These are phyloP conservation scores for Serendipita sp. DNA, from an alignment of 768 basidiomycete genomes.

Conservation along the genomic window DNA sequence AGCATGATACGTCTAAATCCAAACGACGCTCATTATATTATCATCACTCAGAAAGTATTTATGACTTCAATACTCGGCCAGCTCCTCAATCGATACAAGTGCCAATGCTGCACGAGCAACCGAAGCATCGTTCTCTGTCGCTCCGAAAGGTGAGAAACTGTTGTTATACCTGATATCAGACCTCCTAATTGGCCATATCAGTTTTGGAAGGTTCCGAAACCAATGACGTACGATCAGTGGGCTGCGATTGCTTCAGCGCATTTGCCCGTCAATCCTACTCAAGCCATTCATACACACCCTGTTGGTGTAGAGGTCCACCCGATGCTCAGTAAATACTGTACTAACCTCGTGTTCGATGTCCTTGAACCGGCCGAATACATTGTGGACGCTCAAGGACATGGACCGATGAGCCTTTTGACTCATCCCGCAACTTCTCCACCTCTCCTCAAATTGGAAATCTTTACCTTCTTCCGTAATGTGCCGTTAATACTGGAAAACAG, in stretches of 20 bases:
- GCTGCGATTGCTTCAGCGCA: background rate
- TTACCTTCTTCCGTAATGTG: background rate
- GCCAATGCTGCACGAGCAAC: background rate
- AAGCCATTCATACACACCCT: background rate
- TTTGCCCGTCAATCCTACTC: background rate
- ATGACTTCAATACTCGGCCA: background rate
- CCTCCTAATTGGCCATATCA: background rate
- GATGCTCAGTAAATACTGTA: background rate
- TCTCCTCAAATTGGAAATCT: background rate
- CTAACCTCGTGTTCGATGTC: background rate
- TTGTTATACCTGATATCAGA: background rate
- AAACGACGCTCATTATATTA: background rate
- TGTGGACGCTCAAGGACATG: background rate
- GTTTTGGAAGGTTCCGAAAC: background rate
- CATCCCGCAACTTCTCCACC: background rate
- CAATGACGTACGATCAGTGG: background rate
- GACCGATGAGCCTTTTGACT: background rate
- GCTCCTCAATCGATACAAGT: background rate
- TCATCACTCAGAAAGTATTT: background rate
- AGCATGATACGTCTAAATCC: too few species aligned
- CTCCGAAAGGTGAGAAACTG: background rate
- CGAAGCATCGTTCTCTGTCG: background rate
- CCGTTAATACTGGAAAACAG: background rate
- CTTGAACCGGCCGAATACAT: background rate
- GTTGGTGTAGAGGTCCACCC: background rate